Evolutionary conservation across 352 stramenopile species (phyloP).

Genomic region (Phytophthora fragariae): DNA sequence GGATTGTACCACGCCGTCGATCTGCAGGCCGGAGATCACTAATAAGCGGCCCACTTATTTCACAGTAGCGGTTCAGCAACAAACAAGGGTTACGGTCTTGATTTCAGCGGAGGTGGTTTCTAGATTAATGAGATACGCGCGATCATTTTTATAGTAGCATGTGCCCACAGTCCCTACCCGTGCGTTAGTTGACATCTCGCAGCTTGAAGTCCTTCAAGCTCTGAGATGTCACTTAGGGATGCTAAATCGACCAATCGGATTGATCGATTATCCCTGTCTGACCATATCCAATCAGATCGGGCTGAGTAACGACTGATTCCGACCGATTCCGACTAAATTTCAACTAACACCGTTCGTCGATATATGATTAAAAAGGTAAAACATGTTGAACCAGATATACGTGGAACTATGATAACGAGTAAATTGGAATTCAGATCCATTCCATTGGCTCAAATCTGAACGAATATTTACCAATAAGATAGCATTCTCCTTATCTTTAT

Average conservation of each 20-base stretch:
- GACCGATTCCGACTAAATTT: background rate
- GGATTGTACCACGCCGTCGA: no score
- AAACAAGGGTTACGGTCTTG: no score
- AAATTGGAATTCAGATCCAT: background rate
- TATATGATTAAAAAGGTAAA: slow-evolving; percentile 3
- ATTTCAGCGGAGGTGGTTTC: no score
- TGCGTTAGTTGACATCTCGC: no score
- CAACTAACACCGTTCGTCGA: background rate
- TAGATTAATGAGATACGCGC: no score
- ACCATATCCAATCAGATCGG: background rate
- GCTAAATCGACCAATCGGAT: slow-evolving; percentile 14
- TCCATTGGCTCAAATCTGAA: background rate
- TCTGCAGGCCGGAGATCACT: no score
- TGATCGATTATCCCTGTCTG: background rate
- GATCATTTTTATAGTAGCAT: no score
- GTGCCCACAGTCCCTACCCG: no score
- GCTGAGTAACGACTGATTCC: slow-evolving; percentile 3
- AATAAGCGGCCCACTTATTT: no score
- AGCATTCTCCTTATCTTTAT: background rate
- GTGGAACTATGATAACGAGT: background rate
- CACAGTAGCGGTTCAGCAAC: no score
- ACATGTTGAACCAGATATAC: background rate
- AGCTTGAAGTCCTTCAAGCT: no score
- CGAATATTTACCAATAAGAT: background rate
- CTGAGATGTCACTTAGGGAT: background rate